These are phyloP conservation scores for Gossypium australe DNA, from an alignment of 345 rosid genomes.

Conservation along the genomic window DNA sequence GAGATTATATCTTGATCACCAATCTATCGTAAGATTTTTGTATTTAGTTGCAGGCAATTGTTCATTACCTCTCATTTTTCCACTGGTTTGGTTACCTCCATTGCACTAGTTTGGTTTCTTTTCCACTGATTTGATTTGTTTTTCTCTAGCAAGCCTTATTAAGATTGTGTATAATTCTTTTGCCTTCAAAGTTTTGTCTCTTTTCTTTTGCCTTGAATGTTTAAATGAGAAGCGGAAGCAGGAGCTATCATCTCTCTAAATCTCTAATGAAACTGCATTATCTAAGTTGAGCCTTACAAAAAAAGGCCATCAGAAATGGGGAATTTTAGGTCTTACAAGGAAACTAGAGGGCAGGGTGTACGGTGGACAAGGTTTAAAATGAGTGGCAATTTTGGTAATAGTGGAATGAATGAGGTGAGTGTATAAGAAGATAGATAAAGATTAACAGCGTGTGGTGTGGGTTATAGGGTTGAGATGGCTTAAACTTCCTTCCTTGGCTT, in stretches of 20 bases:
- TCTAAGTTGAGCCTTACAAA: constrained; percentile 24
- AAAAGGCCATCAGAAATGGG: neutral
- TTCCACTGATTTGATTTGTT: too few relatives aligned
- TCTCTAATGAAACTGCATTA: neutral
- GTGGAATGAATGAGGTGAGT: neutral
- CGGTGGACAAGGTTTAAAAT: neutral
- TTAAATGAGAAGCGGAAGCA: constrained; percentile 9
- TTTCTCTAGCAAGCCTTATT: too few relatives aligned
- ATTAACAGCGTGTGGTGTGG: constrained; percentile 20
- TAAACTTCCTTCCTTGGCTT: constrained; percentile 21
- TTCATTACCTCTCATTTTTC: too few relatives aligned
- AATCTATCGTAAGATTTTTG: too few relatives aligned
- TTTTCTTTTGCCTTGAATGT: neutral
- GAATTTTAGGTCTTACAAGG: constrained; percentile 12
- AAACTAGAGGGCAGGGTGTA: neutral
- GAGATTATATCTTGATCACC: too few relatives aligned
- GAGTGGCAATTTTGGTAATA: constrained; percentile 26
- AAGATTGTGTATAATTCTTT: too few relatives aligned
- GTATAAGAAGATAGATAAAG: neutral
- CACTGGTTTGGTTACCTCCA: too few relatives aligned
- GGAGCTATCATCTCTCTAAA: constrained; percentile 7
- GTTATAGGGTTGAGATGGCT: neutral
- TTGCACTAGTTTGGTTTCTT: too few relatives aligned
- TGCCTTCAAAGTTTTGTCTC: constrained; percentile 24
- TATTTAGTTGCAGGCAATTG: too few relatives aligned